Evolutionary conservation across 768 basidiomycete genomes (phyloP).

Genomic region (Hypholoma fasciculare): DNA sequence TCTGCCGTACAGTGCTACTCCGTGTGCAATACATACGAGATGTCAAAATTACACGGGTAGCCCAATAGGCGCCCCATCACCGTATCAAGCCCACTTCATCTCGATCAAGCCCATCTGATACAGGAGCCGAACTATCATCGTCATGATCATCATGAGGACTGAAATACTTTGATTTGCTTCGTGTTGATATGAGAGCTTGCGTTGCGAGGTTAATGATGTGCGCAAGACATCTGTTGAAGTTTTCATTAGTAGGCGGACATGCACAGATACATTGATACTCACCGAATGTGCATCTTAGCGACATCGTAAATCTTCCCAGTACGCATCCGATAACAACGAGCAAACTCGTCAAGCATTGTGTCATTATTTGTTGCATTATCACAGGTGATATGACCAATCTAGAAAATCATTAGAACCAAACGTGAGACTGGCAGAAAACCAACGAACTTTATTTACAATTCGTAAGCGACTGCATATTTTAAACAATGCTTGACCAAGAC

Average conservation of each 20-base stretch:
- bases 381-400: conserved; percentile 38
- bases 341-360: conserved; percentile 33
- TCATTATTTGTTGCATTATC: conserved; percentile 39
- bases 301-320: background rate
- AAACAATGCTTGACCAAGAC: conserved; percentile 36
- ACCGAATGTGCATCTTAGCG: conserved; percentile 16
- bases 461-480: conserved; percentile 26
- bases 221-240: conserved; percentile 26
- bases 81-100: conserved; percentile 32
- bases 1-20: no score
- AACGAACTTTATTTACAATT: conserved; percentile 28
- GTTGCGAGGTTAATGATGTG: conserved; percentile 36
- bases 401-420: background rate
- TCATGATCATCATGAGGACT: conserved; percentile 15
- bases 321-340: background rate
- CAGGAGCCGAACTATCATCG: conserved; percentile 7
- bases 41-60: no score
- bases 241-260: background rate
- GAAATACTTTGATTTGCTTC: conserved; percentile 25
- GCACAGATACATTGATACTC: background rate
- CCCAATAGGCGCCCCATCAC: no score
- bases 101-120: conserved; percentile 1
- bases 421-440: background rate
- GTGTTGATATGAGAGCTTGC: conserved; percentile 27
- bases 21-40: no score